Base-by-base conservation (phyloP, 495 filamentous ascomycete species). In the Xylaria sp. region DNA sequence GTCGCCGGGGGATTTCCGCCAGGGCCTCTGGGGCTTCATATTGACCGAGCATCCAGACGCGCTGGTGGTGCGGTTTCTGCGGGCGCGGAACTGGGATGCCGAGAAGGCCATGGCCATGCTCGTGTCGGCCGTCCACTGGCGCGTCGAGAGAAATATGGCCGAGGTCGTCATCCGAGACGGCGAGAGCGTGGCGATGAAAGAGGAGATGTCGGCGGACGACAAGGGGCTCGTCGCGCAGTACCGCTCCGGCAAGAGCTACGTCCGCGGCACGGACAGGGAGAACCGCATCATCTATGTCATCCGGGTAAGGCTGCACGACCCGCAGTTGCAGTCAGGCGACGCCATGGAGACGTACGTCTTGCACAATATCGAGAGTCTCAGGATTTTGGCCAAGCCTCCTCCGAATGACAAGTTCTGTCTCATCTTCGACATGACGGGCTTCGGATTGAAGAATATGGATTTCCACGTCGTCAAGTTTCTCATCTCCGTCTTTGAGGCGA, bases 371-470 rank as follows among this genome's bases (percentile, higher is more conserved):
- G 69, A 71, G 61, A 71, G 61, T 12, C 41, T 71, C 0, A 31
- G 61, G 26, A 55, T 65, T 8, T 19, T 70, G 11, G n/a, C 26
- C 1, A 57, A 40, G 19, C 35, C 37, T 11, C 37, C 61, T 11
- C 37, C 61, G 15, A 26, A 59, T 6, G 61, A 71, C 40, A 71
- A 66, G 41, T 71, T 50, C 12, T 71, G 69, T 14, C 61, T 71
- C 0, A 35, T 71, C n/a, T 71, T 71, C 61, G 69, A 71, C 52
- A 57, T 71, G 69, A 71, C 69, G 0, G 61, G 61, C 37, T 71
- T 71, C 21, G 69, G 61, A 3, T 17, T 71, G 6, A 46, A 40
- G 61, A 71, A 71, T 17, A 71, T 71, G 69, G 69, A 71, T 24
- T 71, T 59, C 29, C 61, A 59, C 21, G 44, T 71, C n/a, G 61